Base-by-base conservation (phyloP, 495 filamentous ascomycete genomes). In the Penicillium fimorum region DNA sequence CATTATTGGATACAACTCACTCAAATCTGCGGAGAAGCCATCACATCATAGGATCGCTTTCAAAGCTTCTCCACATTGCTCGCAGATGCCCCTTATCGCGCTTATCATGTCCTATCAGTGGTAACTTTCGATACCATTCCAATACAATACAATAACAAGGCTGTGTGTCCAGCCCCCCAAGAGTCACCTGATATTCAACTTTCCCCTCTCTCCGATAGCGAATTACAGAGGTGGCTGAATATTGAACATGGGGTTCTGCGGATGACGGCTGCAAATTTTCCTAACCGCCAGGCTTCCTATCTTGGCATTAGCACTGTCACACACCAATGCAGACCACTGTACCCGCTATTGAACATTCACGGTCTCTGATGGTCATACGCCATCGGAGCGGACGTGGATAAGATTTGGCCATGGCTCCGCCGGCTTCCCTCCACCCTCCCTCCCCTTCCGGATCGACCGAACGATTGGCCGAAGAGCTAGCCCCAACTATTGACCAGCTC, bases 371-470 rank as follows among this genome's bases (percentile, higher is more conserved):
- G 72, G 71, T 73, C 58, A 57, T 56, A 62, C 62, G 64, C 65
- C 65, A 67, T 70, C 69, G 65, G 63, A 58, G 60, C 64, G 70
- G 69, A 67, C 65, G 67, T 71, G 68, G 69, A 62, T 70, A 70
- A 73, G 61, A 64, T 72, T 70, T 61, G 57, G 73, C 64, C 64
- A 67, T 67, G 65, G 73, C 55, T 72, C 75, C 62, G 48, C 73
- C 62, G 42, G 52, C 65, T 47, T 75, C 82, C 62, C 61, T 65
- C 58, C 81, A 79, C 66, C 79, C 84, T 55, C 81, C 85, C 60
- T 89, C 84, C 46, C 87, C 85, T 13, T 82, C 84, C 59, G 78
- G 79, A 47, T 71, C 78, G 59, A 75, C 80, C 54, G 82, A 84
- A 45, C 79, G 80, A 64, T 75, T 84, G 40, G 78, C 77, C 62